Evolutionary conservation across 139 green algal genomes (phyloP).

Genomic region (Chlorella sp.): DNA sequence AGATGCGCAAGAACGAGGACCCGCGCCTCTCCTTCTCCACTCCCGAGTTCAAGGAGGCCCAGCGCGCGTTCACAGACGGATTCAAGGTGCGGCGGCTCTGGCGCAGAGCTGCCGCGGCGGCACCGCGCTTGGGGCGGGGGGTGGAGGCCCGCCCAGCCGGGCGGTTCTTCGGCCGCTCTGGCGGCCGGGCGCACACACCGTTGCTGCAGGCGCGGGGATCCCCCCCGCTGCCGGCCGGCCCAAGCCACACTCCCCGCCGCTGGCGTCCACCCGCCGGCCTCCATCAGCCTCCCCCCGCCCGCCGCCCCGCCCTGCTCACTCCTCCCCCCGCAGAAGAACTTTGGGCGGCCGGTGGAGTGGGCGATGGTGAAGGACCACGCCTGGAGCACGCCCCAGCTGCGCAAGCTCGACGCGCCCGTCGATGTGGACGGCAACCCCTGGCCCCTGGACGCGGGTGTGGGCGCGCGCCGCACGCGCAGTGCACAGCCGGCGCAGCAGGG

Average conservation of each 20-base stretch:
- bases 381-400: conserved; percentile 79
- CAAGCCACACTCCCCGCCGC: too few species aligned
- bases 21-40: conserved; percentile 91
- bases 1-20: conserved; percentile 84
- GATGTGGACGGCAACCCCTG: conserved; percentile 83
- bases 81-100: conserved; percentile 80
- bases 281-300: too few species aligned
- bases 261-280: too few species aligned
- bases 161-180: too few species aligned
- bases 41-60: conserved; percentile 93
- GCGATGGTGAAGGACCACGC: conserved; percentile 83
- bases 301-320: not conserved
- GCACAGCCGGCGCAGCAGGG: not conserved
- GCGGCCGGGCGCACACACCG: too few species aligned
- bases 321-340: conserved; percentile 80
- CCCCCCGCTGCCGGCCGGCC: too few species aligned
- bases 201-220: too few species aligned
- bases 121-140: too few species aligned
- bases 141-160: too few species aligned
- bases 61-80: conserved; percentile 85
- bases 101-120: too few species aligned
- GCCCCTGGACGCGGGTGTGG: conserved; percentile 59
- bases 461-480: conserved; percentile 50
- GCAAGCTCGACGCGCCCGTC: conserved; percentile 71
- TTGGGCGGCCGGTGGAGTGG: conserved; percentile 89